These are phyloP conservation scores for Fonsecaea pedrosoi DNA, from an alignment of 2,329 filamentous ascomycete species.

Conservation along the genomic window DNA sequence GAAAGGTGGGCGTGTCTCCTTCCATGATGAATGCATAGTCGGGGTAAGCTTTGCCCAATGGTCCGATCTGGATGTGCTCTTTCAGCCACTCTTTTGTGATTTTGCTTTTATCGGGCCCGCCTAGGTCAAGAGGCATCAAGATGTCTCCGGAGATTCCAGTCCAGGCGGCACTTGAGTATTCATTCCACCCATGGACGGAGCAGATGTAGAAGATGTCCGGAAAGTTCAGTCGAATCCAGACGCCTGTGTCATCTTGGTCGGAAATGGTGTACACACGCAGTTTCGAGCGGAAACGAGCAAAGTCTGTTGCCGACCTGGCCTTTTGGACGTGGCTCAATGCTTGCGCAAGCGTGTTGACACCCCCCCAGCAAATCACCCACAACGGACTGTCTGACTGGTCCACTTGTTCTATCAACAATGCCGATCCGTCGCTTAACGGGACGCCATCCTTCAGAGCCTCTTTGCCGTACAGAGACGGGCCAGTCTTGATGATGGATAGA, in stretches of 20 bases:
- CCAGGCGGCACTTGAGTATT: slow-evolving; percentile 63
- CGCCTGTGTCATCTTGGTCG: slow-evolving; percentile 65
- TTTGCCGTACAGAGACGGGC: slow-evolving; percentile 53
- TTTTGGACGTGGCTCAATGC: slow-evolving; percentile 52
- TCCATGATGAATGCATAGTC: slow-evolving; percentile 61
- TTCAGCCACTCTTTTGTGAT: slow-evolving; percentile 61
- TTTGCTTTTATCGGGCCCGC: slow-evolving; percentile 57
- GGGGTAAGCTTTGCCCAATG: slow-evolving; percentile 55
- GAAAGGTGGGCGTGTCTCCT: slow-evolving; percentile 55
- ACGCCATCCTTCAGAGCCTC: slow-evolving; percentile 45
- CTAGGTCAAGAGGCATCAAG: slow-evolving; percentile 54
- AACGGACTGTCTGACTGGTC: slow-evolving; percentile 52
- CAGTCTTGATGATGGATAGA: slow-evolving; percentile 47
- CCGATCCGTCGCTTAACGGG: slow-evolving; percentile 52
- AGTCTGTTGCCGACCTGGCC: slow-evolving; percentile 43
- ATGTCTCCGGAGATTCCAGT: slow-evolving; percentile 61
- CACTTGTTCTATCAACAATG: slow-evolving; percentile 54
- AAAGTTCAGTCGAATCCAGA: slow-evolving; percentile 62
- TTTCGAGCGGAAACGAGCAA: slow-evolving; percentile 49
- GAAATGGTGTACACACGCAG: slow-evolving; percentile 64
- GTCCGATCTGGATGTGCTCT: slow-evolving; percentile 61
- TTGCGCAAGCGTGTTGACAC: slow-evolving; percentile 60
- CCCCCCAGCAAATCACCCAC: slow-evolving; percentile 63
- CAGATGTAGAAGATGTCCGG: slow-evolving; percentile 64
- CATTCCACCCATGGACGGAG: slow-evolving; percentile 63